These are phyloP conservation scores for Symbiodinium pilosum DNA, from an alignment of 73 alveolate genomes.

Conservation along the genomic window DNA sequence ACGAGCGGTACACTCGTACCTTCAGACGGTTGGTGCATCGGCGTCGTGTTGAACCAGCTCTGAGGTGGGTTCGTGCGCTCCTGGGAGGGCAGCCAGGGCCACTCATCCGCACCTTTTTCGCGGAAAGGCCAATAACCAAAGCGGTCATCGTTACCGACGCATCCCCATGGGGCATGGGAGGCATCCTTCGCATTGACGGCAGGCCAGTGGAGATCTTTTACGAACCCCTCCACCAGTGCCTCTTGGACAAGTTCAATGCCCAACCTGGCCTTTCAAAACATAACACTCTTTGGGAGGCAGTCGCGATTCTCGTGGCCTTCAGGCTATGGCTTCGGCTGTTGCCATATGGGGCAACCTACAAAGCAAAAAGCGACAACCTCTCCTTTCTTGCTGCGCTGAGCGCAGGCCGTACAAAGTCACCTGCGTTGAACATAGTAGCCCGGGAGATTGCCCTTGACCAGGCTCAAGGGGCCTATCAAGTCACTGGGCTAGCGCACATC, in stretches of 20 bases:
- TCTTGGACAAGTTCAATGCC: neutral
- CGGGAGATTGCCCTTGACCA: conserved; percentile 34
- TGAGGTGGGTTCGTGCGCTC: neutral
- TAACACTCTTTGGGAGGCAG: conserved; percentile 17
- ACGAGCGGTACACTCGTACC: neutral
- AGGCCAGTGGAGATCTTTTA: neutral
- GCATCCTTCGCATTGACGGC: neutral
- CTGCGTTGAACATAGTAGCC: neutral
- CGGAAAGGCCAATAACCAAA: neutral
- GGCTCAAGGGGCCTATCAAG: neutral
- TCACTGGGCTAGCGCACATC: conserved; percentile 12
- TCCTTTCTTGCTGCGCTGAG: neutral
- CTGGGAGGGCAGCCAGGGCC: neutral
- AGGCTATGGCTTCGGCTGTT: neutral
- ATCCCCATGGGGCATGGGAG: conserved; percentile 27
- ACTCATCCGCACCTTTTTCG: neutral
- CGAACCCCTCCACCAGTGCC: neutral
- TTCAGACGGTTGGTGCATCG: conserved; percentile 16
- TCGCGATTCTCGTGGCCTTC: neutral
- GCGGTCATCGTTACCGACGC: conserved; percentile 39
- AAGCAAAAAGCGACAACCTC: neutral
- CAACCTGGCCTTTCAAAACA: neutral
- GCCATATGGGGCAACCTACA: neutral
- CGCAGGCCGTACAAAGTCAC: neutral
- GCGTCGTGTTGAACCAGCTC: neutral